Evolutionary conservation across 2,329 filamentous ascomycete genomes (phyloP).

Genomic region (Aspergillus ibericus): DNA sequence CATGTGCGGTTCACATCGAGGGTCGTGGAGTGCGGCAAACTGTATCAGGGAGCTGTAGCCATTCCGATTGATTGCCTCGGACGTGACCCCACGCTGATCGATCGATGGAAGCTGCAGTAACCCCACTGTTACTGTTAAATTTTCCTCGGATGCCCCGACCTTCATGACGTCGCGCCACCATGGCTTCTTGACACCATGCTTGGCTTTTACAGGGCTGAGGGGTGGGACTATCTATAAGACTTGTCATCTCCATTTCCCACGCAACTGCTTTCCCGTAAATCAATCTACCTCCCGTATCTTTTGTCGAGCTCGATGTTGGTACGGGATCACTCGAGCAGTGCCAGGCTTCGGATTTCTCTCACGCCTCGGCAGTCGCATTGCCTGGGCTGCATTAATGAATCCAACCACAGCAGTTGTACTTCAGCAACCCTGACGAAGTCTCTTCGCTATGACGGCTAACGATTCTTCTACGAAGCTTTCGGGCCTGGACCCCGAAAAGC

Average conservation of each 20-base stretch:
- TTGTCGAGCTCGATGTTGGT: background rate
- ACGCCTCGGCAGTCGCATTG: background rate
- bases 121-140: background rate
- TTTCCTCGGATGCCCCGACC: background rate
- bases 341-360: background rate
- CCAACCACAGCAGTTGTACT: background rate
- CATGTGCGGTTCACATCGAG: background rate
- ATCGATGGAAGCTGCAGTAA: background rate
- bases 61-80: background rate
- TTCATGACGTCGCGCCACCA: conserved; percentile 3
- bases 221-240: background rate
- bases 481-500: background rate
- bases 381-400: background rate
- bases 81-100: background rate
- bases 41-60: background rate
- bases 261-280: background rate
- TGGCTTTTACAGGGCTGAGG: background rate
- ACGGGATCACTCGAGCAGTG: background rate
- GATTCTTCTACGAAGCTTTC: background rate
- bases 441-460: background rate
- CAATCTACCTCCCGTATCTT: background rate
- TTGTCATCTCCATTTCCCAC: background rate
- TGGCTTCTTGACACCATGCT: background rate
- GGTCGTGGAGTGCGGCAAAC: background rate
- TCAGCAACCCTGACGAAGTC: background rate